Percentiles rank a stretch among this genome's conserved stretches.
Conservation (phyloP, 177 flowering plant genomes). For the Vitis hybrid region DNA sequence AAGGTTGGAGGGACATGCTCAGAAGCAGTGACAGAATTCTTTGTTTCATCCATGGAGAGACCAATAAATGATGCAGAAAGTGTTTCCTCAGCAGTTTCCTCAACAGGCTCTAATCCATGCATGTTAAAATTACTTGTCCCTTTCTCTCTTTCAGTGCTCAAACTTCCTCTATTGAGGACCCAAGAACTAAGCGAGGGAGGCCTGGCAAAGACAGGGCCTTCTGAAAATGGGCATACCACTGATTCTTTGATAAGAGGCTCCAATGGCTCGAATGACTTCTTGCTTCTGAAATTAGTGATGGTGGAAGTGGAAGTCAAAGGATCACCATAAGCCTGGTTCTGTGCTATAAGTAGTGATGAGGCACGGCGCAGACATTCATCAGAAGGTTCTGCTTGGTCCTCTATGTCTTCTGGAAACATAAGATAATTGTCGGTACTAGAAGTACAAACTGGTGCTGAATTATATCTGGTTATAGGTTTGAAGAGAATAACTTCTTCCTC, state of each 20-base stretch:
- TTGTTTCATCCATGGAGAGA: constrained; percentile 39
- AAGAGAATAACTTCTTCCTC: constrained; percentile 93
- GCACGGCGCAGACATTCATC: constrained; percentile 61
- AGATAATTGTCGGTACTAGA: constrained; percentile 11
- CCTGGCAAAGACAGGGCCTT: constrained; percentile 36
- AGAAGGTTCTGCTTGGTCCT: constrained; percentile 18
- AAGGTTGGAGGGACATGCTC: constrained; percentile 18
- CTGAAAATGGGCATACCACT: constrained; percentile 16
- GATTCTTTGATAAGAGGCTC: constrained; percentile 30
- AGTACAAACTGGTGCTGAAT: constrained; percentile 53
- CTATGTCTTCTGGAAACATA: constrained; percentile 9
- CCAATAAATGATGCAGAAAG: constrained; percentile 28
- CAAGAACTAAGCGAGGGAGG: constrained; percentile 84
- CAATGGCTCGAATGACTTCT: constrained; percentile 27
- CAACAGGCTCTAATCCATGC: constrained; percentile 28
- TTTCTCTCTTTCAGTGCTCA: constrained; percentile 24
- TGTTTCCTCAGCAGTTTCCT: constrained; percentile 39
- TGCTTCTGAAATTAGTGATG: constrained; percentile 19
- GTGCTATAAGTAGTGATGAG: constrained; percentile 42
- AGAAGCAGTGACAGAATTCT: constrained; percentile 17
- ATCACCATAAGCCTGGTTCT: constrained; percentile 24
- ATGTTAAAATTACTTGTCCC: constrained; percentile 13
- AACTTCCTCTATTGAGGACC: constrained; percentile 49
- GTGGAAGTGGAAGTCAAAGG: constrained; percentile 13
- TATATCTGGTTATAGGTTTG: constrained; percentile 64